Conservation (phyloP, 352 stramenopile species). For the Phytophthora hybrid region DNA sequence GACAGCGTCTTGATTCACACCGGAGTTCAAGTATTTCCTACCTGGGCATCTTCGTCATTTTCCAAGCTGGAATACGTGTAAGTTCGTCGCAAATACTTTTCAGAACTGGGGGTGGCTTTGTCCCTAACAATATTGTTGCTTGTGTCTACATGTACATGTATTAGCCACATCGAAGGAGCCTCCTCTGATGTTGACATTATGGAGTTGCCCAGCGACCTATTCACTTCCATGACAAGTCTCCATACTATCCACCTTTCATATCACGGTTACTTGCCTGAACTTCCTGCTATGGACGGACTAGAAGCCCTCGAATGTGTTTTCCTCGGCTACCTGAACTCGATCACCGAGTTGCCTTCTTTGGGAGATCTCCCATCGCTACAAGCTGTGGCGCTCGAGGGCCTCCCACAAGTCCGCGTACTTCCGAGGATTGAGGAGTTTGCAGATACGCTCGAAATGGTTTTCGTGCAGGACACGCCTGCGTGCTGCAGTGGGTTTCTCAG, state of each 20-base stretch:
- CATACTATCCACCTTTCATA: constrained; percentile 41
- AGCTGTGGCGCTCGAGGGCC: constrained; percentile 28
- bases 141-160: no score
- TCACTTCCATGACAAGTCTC: constrained; percentile 31
- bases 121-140: not conserved
- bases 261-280: constrained; percentile 18
- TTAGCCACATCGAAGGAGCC: constrained; percentile 44
- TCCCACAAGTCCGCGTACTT: constrained; percentile 22
- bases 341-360: constrained; percentile 21
- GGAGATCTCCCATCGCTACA: constrained; percentile 25
- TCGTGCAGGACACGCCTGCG: constrained; percentile 29
- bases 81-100: constrained; percentile 1
- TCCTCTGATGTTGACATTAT: constrained; percentile 24
- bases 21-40: constrained; percentile 32
- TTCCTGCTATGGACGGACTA: constrained; percentile 27
- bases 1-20: constrained; percentile 47
- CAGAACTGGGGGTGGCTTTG: not conserved
- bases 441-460: constrained; percentile 33
- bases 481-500: constrained; percentile 45
- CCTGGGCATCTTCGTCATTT: constrained; percentile 36
- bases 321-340: constrained; percentile 30
- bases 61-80: constrained; percentile 50
- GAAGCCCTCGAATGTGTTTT: constrained; percentile 34
- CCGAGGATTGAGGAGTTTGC: constrained; percentile 30
- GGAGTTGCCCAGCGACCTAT: constrained; percentile 34